Conservation (phyloP, 495 filamentous ascomycete genomes). For the Penicillium nucicola region DNA sequence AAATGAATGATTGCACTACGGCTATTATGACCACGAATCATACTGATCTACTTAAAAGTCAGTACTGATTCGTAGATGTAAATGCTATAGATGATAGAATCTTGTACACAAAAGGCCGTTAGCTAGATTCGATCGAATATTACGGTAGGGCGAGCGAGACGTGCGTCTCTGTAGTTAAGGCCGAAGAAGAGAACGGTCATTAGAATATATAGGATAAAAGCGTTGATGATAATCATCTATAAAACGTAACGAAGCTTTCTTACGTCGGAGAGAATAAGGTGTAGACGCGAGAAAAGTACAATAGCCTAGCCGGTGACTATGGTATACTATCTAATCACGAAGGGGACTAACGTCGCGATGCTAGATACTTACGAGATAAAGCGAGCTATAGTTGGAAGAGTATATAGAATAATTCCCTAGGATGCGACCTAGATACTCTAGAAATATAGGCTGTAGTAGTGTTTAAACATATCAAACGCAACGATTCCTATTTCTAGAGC, state of each 20-base stretch:
- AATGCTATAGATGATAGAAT: slow-evolving; percentile 51
- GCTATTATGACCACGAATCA: slow-evolving; percentile 26
- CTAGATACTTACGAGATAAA: slow-evolving; percentile 1
- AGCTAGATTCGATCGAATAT: slow-evolving; percentile 55
- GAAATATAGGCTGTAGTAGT: slow-evolving; percentile 35
- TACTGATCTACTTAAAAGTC: slow-evolving; percentile 13
- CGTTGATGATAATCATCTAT: slow-evolving; percentile 54
- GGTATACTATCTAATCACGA: slow-evolving; percentile 4
- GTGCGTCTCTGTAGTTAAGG: too few species aligned
- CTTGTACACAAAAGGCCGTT: slow-evolving; percentile 54
- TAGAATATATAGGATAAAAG: slow-evolving; percentile 42
- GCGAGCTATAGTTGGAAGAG: slow-evolving; percentile 3
- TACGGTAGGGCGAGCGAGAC: too few species aligned
- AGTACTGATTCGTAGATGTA: slow-evolving; percentile 51
- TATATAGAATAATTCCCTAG: slow-evolving; percentile 8
- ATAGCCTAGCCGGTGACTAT: slow-evolving; percentile 63
- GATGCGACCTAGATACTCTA: slow-evolving; percentile 38
- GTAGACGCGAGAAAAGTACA: slow-evolving; percentile 61
- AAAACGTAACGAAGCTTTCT: slow-evolving; percentile 26
- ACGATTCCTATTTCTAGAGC: slow-evolving; percentile 29
- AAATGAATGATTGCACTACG: slow-evolving; percentile 35
- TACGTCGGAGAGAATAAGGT: too few species aligned
- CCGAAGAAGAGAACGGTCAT: too few species aligned
- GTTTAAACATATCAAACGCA: slow-evolving; percentile 36
- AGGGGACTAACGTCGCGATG: slow-evolving; percentile 1